phyloP scores from a whole-genome alignment of 108 stramenopile species.

The Asterionellopsis glacialis region DNA sequence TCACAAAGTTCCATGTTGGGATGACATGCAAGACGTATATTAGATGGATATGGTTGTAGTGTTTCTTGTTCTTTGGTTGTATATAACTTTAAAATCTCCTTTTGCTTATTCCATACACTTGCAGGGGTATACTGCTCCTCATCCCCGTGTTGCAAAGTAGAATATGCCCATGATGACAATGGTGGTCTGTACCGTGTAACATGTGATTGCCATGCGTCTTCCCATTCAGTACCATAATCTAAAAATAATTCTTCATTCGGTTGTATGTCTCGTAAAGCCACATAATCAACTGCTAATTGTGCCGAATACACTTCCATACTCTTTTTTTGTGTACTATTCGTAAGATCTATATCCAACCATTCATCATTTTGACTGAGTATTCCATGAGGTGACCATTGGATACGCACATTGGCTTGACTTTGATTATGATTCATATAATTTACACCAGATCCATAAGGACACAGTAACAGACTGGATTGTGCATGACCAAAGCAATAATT shows the following conservation, averaged over 20 bases:
- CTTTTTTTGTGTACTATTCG: slow-evolving; percentile 32
- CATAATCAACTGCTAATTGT: slow-evolving; percentile 31
- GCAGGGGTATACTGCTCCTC: no score
- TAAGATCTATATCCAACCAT: slow-evolving; percentile 55
- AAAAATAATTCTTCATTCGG: slow-evolving; percentile 63
- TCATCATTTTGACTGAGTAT: slow-evolving; percentile 44
- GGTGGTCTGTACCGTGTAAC: slow-evolving; percentile 1
- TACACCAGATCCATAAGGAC: slow-evolving; percentile 62
- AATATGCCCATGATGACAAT: no score
- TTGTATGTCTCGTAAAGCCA: slow-evolving; percentile 45
- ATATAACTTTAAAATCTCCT: no score
- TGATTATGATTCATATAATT: slow-evolving; percentile 68
- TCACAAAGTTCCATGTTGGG: no score
- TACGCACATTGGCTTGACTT: slow-evolving; percentile 50
- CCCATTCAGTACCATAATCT: slow-evolving; percentile 67
- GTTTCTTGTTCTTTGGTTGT: no score
- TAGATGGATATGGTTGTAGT: no score
- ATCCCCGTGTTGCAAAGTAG: no score
- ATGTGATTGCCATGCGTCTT: slow-evolving; percentile 48
- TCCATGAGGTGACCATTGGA: slow-evolving; percentile 48
- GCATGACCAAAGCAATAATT: slow-evolving; percentile 47
- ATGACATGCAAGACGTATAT: no score
- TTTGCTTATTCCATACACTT: no score
- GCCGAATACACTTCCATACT: slow-evolving; percentile 2
- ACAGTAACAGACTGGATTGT: slow-evolving; percentile 51